Conservation (phyloP, 805 yeast species). For the Metschnikowia cubensis region DNA sequence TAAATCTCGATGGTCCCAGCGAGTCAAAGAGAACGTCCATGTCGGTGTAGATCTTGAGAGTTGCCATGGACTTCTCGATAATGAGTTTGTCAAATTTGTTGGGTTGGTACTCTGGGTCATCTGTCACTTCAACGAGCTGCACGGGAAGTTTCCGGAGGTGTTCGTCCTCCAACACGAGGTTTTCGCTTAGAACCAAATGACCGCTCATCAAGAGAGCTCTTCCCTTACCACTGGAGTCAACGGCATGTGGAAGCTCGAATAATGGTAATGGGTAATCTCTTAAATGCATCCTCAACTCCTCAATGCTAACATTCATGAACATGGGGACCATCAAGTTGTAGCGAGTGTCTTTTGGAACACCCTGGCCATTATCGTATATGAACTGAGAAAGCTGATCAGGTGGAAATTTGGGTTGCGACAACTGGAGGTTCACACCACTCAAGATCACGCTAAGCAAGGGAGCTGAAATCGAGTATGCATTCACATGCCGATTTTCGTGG, state of each 20-base stretch:
- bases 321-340: conserved; percentile 70
- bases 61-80: conserved; percentile 71
- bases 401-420: conserved; percentile 27
- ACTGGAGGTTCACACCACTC: conserved; percentile 23
- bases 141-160: conserved; percentile 59
- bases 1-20: conserved; percentile 55
- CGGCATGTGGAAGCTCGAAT: conserved; percentile 59
- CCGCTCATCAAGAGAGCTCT: conserved; percentile 46
- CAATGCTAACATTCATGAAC: conserved; percentile 49
- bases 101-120: conserved; percentile 25
- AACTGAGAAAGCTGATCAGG: conserved; percentile 50
- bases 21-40: conserved; percentile 54
- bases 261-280: conserved; percentile 87
- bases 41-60: conserved; percentile 68
- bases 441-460: conserved; percentile 34
- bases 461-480: conserved; percentile 30
- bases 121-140: conserved; percentile 50
- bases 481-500: conserved; percentile 23
- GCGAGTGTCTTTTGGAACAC: conserved; percentile 65
- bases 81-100: conserved; percentile 32
- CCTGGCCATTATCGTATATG: conserved; percentile 72
- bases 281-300: conserved; percentile 65
- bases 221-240: conserved; percentile 16
- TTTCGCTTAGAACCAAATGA: conserved; percentile 67
- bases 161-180: conserved; percentile 44